Percentiles rank a stretch among this genome's conserved stretches.
Evolutionary conservation across 2,329 filamentous ascomycete genomes (phyloP).

Genomic region (Torrubiellomyces zombiae): DNA sequence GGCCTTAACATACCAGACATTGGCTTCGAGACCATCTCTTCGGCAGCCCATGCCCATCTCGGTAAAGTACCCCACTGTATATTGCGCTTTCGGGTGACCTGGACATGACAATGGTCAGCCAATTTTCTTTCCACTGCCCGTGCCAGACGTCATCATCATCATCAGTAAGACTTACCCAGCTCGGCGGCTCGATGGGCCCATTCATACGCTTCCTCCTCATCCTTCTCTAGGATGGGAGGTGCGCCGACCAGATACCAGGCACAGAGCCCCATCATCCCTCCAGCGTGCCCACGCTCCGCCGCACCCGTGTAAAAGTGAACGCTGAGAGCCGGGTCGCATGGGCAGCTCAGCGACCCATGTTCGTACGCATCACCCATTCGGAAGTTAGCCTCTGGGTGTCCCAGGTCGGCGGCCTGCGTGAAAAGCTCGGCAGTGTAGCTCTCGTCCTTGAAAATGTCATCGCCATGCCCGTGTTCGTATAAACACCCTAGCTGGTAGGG

Average conservation of each 20-base stretch:
- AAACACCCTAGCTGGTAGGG: constrained; percentile 80
- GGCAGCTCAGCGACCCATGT: constrained; percentile 74
- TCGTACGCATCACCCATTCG: constrained; percentile 95
- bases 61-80: constrained; percentile 90
- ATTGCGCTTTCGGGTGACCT: constrained; percentile 67
- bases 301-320: constrained; percentile 96
- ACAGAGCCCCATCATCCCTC: constrained; percentile 95
- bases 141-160: neutral
- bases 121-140: neutral
- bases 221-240: constrained; percentile 79
- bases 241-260: constrained; percentile 98
- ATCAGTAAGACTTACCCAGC: constrained; percentile 41
- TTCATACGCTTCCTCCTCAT: constrained; percentile 90
- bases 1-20: constrained; percentile 95
- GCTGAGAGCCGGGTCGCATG: constrained; percentile 77
- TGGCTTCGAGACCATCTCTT: constrained; percentile 86
- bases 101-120: neutral
- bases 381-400: constrained; percentile 72
- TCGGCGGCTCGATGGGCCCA: constrained; percentile 84
- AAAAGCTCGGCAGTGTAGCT: constrained; percentile 85
- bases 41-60: constrained; percentile 97
- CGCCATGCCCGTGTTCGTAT: constrained; percentile 85
- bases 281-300: constrained; percentile 65
- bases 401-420: constrained; percentile 83
- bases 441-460: constrained; percentile 84